Evolutionary conservation across 371 early-diverging fungal genomes (phyloP).

Genomic region (Syncephalis plumigaleata): DNA sequence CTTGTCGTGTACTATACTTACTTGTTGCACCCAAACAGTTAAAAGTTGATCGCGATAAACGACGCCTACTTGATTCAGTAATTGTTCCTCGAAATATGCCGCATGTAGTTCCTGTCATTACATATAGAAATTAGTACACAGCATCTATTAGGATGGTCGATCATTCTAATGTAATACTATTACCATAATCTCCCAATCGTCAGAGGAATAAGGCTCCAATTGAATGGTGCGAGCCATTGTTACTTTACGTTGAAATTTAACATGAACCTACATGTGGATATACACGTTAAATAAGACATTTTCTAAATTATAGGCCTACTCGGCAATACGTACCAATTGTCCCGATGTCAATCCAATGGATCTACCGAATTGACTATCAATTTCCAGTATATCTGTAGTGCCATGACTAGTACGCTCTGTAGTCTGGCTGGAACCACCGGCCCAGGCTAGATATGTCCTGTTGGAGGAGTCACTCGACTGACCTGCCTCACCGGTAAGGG

Average conservation of each 20-base stretch:
- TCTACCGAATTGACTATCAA: constrained; percentile 49
- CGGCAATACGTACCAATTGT: constrained; percentile 29
- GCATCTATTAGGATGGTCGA: background rate
- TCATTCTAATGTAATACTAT: background rate
- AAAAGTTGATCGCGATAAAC: constrained; percentile 43
- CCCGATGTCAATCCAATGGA: constrained; percentile 44
- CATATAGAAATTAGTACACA: background rate
- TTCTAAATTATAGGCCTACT: background rate
- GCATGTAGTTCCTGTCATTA: constrained; percentile 50
- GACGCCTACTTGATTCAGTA: constrained; percentile 56
- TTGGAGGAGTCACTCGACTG: constrained; percentile 7
- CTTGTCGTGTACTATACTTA: constrained; percentile 26
- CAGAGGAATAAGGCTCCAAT: constrained; percentile 58
- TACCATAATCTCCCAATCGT: constrained; percentile 83
- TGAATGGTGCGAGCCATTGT: constrained; percentile 38
- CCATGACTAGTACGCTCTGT: constrained; percentile 21
- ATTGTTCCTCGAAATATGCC: constrained; percentile 57
- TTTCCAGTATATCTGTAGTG: constrained; percentile 38
- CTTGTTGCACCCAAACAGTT: constrained; percentile 55
- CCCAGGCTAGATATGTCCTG: constrained; percentile 48
- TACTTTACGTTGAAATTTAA: constrained; percentile 37
- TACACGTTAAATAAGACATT: constrained; percentile 1
- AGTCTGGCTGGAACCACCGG: constrained; percentile 28
- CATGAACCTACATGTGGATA: constrained; percentile 23
- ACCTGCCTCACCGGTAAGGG: constrained; percentile 5